These are phyloP conservation scores for Scedosporium minutisporum DNA, from an alignment of 2,329 filamentous ascomycete species.

Conservation along the genomic window DNA sequence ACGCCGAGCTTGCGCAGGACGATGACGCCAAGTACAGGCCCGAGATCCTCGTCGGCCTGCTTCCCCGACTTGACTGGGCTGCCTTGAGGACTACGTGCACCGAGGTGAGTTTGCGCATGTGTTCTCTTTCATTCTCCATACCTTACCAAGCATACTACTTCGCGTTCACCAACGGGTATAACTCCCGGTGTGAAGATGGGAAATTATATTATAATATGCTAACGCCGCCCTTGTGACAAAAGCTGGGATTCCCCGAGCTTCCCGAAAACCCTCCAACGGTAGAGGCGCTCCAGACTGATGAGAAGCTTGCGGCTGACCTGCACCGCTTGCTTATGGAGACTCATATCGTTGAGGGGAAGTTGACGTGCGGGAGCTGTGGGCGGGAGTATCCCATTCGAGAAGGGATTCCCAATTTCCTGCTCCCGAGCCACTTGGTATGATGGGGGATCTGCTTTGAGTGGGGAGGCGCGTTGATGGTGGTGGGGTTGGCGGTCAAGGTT, in stretches of 20 bases:
- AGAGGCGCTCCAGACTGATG: constrained; percentile 53
- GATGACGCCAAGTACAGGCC: constrained; percentile 77
- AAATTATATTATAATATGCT: too few species aligned
- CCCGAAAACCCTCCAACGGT: constrained; percentile 54
- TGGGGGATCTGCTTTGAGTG: neutral
- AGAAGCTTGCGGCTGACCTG: constrained; percentile 64
- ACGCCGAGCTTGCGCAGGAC: constrained; percentile 80
- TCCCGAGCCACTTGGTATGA: constrained; percentile 82
- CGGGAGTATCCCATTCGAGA: constrained; percentile 94
- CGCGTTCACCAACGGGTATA: neutral
- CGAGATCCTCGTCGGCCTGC: constrained; percentile 70
- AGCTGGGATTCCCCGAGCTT: constrained; percentile 73
- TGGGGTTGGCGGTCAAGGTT: too few species aligned
- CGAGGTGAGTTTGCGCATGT: constrained; percentile 50
- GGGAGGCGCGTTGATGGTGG: too few species aligned
- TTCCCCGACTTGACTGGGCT: constrained; percentile 82
- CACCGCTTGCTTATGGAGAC: constrained; percentile 82
- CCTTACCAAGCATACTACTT: neutral
- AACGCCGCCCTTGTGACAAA: neutral
- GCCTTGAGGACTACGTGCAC: constrained; percentile 65
- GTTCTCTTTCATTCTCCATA: neutral
- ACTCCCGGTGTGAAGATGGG: neutral
- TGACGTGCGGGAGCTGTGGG: constrained; percentile 83
- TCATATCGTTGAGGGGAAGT: constrained; percentile 75
- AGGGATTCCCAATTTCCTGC: constrained; percentile 90